These are phyloP conservation scores for Lignosus rhinocerotis DNA, from an alignment of 1,284 basidiomycete genomes.

Conservation along the genomic window DNA sequence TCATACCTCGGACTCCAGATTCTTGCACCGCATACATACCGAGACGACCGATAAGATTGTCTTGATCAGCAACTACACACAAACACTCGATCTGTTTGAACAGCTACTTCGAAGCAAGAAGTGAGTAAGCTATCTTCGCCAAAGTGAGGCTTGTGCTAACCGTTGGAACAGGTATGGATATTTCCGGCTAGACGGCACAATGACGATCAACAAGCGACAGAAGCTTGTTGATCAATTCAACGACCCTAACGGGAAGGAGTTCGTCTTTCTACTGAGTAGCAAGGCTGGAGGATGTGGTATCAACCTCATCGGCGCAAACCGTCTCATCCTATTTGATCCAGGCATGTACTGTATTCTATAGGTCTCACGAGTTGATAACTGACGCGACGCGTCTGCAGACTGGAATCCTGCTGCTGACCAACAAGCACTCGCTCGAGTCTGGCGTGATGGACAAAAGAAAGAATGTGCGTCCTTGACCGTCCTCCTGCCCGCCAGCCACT, in stretches of 20 bases:
- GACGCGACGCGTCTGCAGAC: constrained; percentile 49
- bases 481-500: neutral
- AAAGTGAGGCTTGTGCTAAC: neutral
- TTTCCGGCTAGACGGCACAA: constrained; percentile 92
- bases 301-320: constrained; percentile 97
- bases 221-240: constrained; percentile 99
- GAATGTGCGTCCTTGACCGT: constrained; percentile 66
- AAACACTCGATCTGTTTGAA: constrained; percentile 94
- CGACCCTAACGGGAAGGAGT: constrained; percentile 92
- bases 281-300: constrained; percentile 99
- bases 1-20: constrained; percentile 46
- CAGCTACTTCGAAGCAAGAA: constrained; percentile 83
- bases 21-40: constrained; percentile 80
- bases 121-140: constrained; percentile 42
- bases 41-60: constrained; percentile 97
- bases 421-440: constrained; percentile 97
- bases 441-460: constrained; percentile 99
- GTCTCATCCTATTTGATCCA: constrained; percentile 95
- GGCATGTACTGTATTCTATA: constrained; percentile 45
- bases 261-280: constrained; percentile 93
- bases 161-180: constrained; percentile 73
- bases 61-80: constrained; percentile 97
- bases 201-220: constrained; percentile 93
- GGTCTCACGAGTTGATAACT: neutral
- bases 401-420: constrained; percentile 99